Evolutionary conservation across 805 yeast species (phyloP), one percentile per base, ranked within the genome.

Genomic region (Candida methanosorbosa): DNA sequence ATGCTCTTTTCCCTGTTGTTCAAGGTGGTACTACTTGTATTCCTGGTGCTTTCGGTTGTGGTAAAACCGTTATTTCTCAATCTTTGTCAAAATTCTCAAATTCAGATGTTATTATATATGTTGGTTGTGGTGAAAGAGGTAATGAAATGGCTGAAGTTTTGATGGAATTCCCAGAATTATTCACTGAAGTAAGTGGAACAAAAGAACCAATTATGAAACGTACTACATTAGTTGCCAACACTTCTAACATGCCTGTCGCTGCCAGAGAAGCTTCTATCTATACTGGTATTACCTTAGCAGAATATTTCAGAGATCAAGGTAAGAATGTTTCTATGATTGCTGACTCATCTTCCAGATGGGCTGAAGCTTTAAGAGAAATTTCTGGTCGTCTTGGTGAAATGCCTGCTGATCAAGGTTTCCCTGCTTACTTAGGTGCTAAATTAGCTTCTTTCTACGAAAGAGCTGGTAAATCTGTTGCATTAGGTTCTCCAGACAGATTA

Each of bases 331-430:
- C 97, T 23, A 92, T 92, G 97, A 92, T 92, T 81, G 99, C 99
- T 40, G 99, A 92, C 64, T 92, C 98, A 5, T 90, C 97, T 23
- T 88, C 97, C 22, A 88, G 99, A 74, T 92, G 99, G 99, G 99
- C 99, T 30, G 99, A 92, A 72, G 99, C 99, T 42, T 75, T 92
- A 60, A 88, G 99, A 81, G 99, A 92, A 75, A 82, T 92, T 61
- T 88, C 97, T 35, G 99, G 99, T 76, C 94, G 99, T 76, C 73
- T 92, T 62, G 99, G 98, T 68, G 99, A 92, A 73, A 92, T 92
- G 99, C 99, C 99, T 59, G 99, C 99, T 42, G 99, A 92, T 68
- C 98, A 94, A 72, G 99, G 99, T 72, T 92, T 88, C 92, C 99
- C 99, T 42, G 99, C 99, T 34, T 92, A 92, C 62, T 73, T 92